Evolutionary conservation across 371 early-diverging fungal genomes (phyloP), one percentile per base, ranked within the genome.

Genomic region (Zychaea mexicana): DNA sequence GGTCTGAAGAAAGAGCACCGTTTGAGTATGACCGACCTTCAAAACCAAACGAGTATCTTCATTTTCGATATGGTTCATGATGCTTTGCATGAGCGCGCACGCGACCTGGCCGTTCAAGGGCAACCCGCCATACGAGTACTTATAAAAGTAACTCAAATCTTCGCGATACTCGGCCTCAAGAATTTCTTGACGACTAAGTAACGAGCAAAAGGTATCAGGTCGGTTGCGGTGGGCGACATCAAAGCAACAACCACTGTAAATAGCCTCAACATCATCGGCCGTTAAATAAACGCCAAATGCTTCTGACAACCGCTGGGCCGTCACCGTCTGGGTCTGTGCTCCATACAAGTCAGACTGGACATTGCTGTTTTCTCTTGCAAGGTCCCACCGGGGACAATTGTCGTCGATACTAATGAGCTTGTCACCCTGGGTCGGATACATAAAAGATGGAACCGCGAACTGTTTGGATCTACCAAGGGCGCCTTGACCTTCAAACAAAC

Each of bases 21-120:
- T 82, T 60, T 82, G 74, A 17, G 73, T 57, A 63, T 82, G 79
- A 12, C 74, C 74, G 49, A 78, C 71, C 22, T 67, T 70, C 13
- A 79, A 52, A 26, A 62, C 65, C 8, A 70, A 27, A n/a, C 57
- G 69, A 13, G 26, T 56, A 22, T 49, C 49, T 19, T 49, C 5
- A 6, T 49, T n/a, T 3, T 72, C 65, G 1, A 77, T 69, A 15
- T 60, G 49, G 2, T 68, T 31, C 32, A 79, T 15, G 3, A 82
- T 31, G 15, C 57, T 24, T 17, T 65, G 70, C 8, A 61, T 52
- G 2, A 76, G 45, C 21, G 66, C 66, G 52, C 73, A 76, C 3
- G 78, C 78, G 36, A 79, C 66, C 36, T 67, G 42, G 1, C 9
- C 38, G 45, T 82, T 79, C 4, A 82, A 42, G 12, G 62, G 54